A percentile compares a stretch with the other conserved stretches of the same genome.
Evolutionary conservation across 768 basidiomycete genomes (phyloP).

Genomic region (Trichaptum fuscoviolaceum): DNA sequence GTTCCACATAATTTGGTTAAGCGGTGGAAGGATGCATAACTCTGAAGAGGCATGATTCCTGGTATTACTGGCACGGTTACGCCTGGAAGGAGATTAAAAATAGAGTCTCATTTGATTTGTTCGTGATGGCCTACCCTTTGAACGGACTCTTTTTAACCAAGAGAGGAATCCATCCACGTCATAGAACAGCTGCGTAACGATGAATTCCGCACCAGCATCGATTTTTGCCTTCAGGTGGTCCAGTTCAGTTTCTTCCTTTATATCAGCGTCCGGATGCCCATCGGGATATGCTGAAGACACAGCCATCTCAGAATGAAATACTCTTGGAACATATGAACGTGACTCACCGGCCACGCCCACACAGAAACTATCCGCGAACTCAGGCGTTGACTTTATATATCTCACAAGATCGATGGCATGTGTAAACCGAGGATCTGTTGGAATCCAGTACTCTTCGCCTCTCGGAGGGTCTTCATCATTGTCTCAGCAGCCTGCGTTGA

Average conservation of each 20-base stretch:
- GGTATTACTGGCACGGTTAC: slow-evolving; percentile 89
- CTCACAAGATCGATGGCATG: slow-evolving; percentile 87
- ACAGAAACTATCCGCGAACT: slow-evolving; percentile 83
- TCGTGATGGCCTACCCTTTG: slow-evolving; percentile 48
- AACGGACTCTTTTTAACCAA: slow-evolving; percentile 73
- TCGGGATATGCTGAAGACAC: slow-evolving; percentile 75
- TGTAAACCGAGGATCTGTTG: slow-evolving; percentile 76
- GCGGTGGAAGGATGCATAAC: slow-evolving; percentile 88
- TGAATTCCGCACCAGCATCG: slow-evolving; percentile 92
- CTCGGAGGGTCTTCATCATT: slow-evolving; percentile 73
- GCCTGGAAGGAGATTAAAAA: slow-evolving; percentile 41
- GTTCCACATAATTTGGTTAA: slow-evolving; percentile 86
- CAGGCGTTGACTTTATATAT: slow-evolving; percentile 74
- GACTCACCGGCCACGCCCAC: slow-evolving; percentile 85
- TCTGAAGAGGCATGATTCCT: slow-evolving; percentile 97
- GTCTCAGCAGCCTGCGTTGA: not conserved
- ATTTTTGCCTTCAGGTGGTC: slow-evolving; percentile 78
- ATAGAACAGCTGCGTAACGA: slow-evolving; percentile 96
- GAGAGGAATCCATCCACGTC: slow-evolving; percentile 81
- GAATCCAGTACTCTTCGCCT: slow-evolving; percentile 90
- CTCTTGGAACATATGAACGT: not conserved
- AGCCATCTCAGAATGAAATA: not conserved
- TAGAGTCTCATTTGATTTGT: slow-evolving; percentile 3
- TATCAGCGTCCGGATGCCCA: slow-evolving; percentile 63
- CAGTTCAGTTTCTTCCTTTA: slow-evolving; percentile 59